Evolutionary conservation across 169 alveolate genomes (phyloP).

Genomic region (Plasmodium chabaudi): DNA sequence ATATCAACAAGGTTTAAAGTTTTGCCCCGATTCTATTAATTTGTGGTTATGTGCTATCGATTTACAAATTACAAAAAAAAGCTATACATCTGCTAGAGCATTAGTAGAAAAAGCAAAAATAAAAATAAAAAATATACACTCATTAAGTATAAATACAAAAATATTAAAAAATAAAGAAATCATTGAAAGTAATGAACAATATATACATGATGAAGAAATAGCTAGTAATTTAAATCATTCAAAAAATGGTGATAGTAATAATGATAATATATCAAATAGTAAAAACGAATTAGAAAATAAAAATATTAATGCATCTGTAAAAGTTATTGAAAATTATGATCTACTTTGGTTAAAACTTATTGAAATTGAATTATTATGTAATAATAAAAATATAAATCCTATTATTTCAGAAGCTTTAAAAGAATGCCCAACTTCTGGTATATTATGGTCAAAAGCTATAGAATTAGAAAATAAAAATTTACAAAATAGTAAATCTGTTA

Average conservation of each 20-base stretch:
- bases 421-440: constrained; percentile 96
- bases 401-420: constrained; percentile 94
- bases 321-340: constrained; percentile 83
- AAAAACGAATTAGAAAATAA: constrained; percentile 77
- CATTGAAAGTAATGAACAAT: constrained; percentile 73
- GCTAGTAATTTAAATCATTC: constrained; percentile 76
- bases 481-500: constrained; percentile 91
- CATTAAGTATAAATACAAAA: constrained; percentile 87
- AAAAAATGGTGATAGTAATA: constrained; percentile 37
- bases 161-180: constrained; percentile 76
- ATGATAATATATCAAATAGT: constrained; percentile 4
- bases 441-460: constrained; percentile 95
- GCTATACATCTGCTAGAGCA: constrained; percentile 92
- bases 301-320: constrained; percentile 60
- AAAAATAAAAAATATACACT: constrained; percentile 85
- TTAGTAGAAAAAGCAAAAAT: constrained; percentile 90
- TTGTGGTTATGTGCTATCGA: constrained; percentile 93
- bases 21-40: constrained; percentile 85
- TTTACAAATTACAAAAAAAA: constrained; percentile 82
- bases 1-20: constrained; percentile 79
- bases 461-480: constrained; percentile 86
- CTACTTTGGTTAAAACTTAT: constrained; percentile 94
- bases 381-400: constrained; percentile 91
- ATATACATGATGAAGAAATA: constrained; percentile 68
- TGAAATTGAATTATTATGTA: constrained; percentile 94